Conservation (phyloP, 2,329 filamentous ascomycete genomes). For the Kalmusia sp. region DNA sequence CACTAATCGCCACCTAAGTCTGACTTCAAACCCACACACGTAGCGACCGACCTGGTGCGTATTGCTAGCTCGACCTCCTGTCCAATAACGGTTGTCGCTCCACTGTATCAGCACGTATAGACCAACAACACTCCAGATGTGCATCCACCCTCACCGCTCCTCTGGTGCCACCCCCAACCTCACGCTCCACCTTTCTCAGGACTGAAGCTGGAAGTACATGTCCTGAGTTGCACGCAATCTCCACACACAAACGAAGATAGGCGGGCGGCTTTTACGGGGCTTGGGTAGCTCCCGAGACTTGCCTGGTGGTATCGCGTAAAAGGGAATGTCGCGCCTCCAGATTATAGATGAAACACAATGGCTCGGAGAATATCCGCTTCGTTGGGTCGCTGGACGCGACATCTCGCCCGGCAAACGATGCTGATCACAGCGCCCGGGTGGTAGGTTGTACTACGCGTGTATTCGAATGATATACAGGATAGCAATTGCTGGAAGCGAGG, state of each 20-base stretch:
- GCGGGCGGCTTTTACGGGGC: not conserved
- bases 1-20: not conserved
- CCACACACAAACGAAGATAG: not conserved
- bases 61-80: not conserved
- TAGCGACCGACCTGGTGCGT: not conserved
- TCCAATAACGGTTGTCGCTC: not conserved
- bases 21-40: not conserved
- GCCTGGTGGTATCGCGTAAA: not conserved
- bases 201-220: no score
- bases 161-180: constrained; percentile 21
- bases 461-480: not conserved
- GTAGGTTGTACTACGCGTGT: not conserved
- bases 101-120: not conserved
- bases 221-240: constrained; percentile 1
- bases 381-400: not conserved
- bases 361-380: constrained; percentile 10
- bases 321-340: not conserved
- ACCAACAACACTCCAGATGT: not conserved
- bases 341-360: not conserved
- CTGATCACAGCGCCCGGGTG: constrained; percentile 11
- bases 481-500: constrained; percentile 4
- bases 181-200: not conserved
- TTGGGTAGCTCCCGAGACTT: not conserved
- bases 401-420: not conserved
- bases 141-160: constrained; percentile 20